Evolutionary conservation across 73 alveolate genomes (phyloP).

Genomic region (Breviolum minutum): DNA sequence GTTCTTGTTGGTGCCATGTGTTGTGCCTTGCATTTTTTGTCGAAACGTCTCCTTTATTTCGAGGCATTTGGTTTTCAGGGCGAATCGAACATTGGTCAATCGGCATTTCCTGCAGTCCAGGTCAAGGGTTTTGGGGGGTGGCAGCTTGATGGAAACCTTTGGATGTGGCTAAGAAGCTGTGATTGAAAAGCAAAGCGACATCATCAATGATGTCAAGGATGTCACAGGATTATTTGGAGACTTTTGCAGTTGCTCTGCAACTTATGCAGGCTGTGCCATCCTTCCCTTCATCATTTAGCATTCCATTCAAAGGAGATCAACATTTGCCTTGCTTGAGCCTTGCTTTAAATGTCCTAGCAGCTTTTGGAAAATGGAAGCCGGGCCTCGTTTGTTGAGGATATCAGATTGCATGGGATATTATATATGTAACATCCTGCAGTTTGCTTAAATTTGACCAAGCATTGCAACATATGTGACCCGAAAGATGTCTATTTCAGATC

Average conservation of each 20-base stretch:
- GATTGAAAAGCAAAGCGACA: too few species aligned
- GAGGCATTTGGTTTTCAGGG: constrained; percentile 99
- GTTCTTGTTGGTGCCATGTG: not conserved
- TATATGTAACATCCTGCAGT: not conserved
- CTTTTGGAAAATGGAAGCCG: not conserved
- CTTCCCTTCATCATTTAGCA: constrained; percentile 99
- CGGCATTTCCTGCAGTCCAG: constrained; percentile 99
- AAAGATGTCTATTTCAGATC: too few species aligned
- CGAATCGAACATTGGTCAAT: constrained; percentile 99
- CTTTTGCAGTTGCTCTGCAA: not conserved
- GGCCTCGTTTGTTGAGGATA: too few species aligned
- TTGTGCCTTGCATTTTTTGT: not conserved
- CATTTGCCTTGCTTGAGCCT: constrained; percentile 76
- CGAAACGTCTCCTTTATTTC: not conserved
- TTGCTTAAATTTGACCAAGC: not conserved
- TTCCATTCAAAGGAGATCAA: constrained; percentile 96
- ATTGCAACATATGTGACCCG: too few species aligned
- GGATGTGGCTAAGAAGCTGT: too few species aligned
- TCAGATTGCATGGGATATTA: not conserved
- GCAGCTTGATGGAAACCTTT: not conserved
- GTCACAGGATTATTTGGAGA: not conserved
- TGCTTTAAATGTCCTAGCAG: not conserved
- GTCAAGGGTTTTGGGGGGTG: not conserved
- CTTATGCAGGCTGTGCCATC: constrained; percentile 98
- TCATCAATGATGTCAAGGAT: not conserved